A percentile compares a stretch with the other conserved stretches of the same genome.
Conservation (phyloP, 2,329 filamentous ascomycete genomes). For the Colletotrichum sidae region DNA sequence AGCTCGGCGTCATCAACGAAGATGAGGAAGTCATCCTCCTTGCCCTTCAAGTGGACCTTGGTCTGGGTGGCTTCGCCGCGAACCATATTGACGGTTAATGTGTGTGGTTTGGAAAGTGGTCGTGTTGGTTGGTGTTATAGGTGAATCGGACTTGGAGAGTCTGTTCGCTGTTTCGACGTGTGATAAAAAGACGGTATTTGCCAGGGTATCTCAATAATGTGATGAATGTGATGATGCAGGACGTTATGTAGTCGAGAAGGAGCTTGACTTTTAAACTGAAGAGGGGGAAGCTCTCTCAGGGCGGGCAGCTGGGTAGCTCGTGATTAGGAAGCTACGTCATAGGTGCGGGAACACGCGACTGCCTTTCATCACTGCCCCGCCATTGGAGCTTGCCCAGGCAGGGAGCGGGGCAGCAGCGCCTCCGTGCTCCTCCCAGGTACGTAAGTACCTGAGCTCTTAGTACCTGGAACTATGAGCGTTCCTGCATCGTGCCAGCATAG, state of each 20-base stretch:
- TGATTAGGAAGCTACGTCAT: slow-evolving; percentile 39
- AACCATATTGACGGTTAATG: slow-evolving; percentile 65
- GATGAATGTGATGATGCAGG: slow-evolving; percentile 15
- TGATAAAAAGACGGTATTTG: slow-evolving; percentile 17
- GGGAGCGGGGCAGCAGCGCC: slow-evolving; percentile 32
- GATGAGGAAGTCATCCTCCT: slow-evolving; percentile 68
- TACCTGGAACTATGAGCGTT: slow-evolving; percentile 34
- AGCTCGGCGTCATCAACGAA: slow-evolving; percentile 70
- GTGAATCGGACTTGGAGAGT: slow-evolving; percentile 19
- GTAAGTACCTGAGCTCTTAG: slow-evolving; percentile 20
- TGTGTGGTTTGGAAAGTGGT: slow-evolving; percentile 35
- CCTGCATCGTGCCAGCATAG: slow-evolving; percentile 32
- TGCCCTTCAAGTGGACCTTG: slow-evolving; percentile 90
- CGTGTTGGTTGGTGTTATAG: slow-evolving; percentile 34
- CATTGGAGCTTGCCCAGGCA: slow-evolving; percentile 35
- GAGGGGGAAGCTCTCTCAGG: slow-evolving; percentile 32
- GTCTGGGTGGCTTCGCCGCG: slow-evolving; percentile 76
- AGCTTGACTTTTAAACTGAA: slow-evolving; percentile 29
- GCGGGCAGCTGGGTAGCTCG: slow-evolving; percentile 30
- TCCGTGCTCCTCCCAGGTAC: slow-evolving; percentile 30
- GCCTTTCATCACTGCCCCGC: slow-evolving; percentile 37
- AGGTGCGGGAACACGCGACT: slow-evolving; percentile 37
- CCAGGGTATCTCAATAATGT: slow-evolving; percentile 26
- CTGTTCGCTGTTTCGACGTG: slow-evolving; percentile 32
- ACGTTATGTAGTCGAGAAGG: neutral